These are phyloP conservation scores for Eleusine indica DNA, from an alignment of 176 grass and related monocot genomes.

Conservation along the genomic window DNA sequence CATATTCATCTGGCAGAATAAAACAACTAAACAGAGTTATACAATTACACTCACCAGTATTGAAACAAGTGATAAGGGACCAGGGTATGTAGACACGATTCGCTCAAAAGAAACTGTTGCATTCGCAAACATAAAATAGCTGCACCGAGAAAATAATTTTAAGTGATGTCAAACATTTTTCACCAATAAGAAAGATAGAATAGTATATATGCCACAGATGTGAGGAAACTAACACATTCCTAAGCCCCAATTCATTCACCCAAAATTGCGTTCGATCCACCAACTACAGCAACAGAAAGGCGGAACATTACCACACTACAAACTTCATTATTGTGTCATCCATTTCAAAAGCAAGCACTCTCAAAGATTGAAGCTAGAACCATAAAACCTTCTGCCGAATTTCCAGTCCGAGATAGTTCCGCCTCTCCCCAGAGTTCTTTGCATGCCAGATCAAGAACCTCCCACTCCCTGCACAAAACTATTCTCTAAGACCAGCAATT, in stretches of 20 bases:
- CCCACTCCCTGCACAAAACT: conserved; percentile 65
- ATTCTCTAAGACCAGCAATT: neutral
- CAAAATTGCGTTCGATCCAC: conserved; percentile 82
- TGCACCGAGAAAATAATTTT: conserved; percentile 42
- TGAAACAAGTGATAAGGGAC: conserved; percentile 76
- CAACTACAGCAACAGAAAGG: conserved; percentile 56
- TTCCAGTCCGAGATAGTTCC: conserved; percentile 90
- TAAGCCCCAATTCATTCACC: conserved; percentile 67
- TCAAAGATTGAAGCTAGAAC: conserved; percentile 3
- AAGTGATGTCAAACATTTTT: neutral
- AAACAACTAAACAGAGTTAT: neutral
- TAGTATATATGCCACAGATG: neutral
- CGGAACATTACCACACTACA: neutral
- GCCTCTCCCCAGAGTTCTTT: conserved; percentile 60
- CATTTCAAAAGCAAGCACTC: neutral
- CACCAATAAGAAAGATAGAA: neutral
- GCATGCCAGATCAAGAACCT: conserved; percentile 92
- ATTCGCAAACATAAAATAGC: conserved; percentile 91
- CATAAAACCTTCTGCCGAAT: conserved; percentile 80
- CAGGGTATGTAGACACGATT: conserved; percentile 70
- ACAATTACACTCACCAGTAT: conserved; percentile 62
- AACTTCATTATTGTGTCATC: conserved; percentile 7
- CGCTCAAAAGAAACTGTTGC: conserved; percentile 78
- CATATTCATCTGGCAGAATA: neutral
- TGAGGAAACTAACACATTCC: conserved; percentile 68